Conservation (phyloP, 805 yeast genomes). For the Candida suzukii region DNA sequence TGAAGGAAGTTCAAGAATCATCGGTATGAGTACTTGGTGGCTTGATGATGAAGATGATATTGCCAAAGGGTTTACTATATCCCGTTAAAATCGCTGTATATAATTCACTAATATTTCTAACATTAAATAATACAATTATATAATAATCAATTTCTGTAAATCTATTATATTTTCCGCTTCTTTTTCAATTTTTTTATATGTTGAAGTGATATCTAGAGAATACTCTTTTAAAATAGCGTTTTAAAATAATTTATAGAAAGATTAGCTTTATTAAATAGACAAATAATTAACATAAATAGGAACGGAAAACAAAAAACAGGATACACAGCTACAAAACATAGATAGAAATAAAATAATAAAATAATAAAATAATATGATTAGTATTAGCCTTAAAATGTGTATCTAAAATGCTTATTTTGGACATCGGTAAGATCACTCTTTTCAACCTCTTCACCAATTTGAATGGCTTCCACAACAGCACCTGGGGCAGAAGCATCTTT, state of each 20-base stretch:
- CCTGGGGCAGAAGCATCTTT: background rate
- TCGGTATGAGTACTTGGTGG: constrained; percentile 18
- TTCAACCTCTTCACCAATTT: constrained; percentile 4
- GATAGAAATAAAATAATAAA: background rate
- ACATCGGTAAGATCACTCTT: constrained; percentile 4
- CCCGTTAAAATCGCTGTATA: too few species aligned
- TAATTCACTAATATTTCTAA: background rate
- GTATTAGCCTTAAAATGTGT: constrained; percentile 1
- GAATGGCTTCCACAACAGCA: constrained; percentile 1
- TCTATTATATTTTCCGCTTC: too few species aligned
- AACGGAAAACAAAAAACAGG: too few species aligned
- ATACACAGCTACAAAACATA: background rate
- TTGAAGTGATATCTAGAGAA: too few species aligned
- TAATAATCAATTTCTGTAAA: too few species aligned
- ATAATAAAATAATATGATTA: background rate
- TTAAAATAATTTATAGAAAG: too few species aligned
- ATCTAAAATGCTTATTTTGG: constrained; percentile 3
- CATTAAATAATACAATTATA: background rate
- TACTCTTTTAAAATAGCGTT: too few species aligned
- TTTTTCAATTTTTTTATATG: too few species aligned
- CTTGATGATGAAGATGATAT: constrained; percentile 15
- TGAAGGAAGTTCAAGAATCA: constrained; percentile 17
- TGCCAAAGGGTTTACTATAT: constrained; percentile 14
- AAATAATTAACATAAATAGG: too few species aligned
- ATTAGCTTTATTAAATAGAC: too few species aligned